Base-by-base conservation (phyloP, 2,329 filamentous ascomycete species). In the Botrytis squamosa region DNA sequence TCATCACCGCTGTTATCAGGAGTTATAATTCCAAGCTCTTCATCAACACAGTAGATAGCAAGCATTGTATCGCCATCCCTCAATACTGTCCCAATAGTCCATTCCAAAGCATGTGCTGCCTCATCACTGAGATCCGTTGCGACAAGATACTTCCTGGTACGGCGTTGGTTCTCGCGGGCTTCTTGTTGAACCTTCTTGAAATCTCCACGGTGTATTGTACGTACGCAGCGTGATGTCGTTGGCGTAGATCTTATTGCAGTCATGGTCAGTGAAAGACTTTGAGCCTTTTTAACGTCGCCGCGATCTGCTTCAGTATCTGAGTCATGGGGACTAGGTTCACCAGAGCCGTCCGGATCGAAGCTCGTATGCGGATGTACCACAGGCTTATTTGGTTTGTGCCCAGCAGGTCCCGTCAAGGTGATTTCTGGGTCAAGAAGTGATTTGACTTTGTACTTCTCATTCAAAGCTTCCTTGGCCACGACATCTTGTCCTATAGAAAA, bases 71-170 rank as follows among this genome's bases (percentile, higher is more conserved):
- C 96, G 12, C 96, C 96, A 78, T 98, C 95, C 67, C 96, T 89
- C 44, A 99, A 86, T 9, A 98, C 94, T 0, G 95, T 98, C 12
- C 96, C 96, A 73, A 99, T 95, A 0, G 95, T 96, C 96, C 96
- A 99, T 82, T 99, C 96, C 46, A 99, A 86, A 1, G 96, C 96
- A 82, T 98, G 97, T 10, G 93, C 93, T 7, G 95, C 95, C 84
- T 99, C 96, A 55, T 96, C 93, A 78, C 95, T 98, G 5, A 98
- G 85, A 82, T 99, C 96, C 0, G 94, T 98, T 4, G 96, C 95
- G n/a, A 98, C 94, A 25, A 99, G 85, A 81, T 98, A 99, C 79
- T 96, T 97, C 71, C 96, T 89, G 75, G 95, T 88, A 71, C 93
- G 89, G 68, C 93, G 90, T 68, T 93, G 87, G 70, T 94, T 93